phyloP scores from a whole-genome alignment of 2,329 filamentous ascomycete species.

The Didymella keratinophila region DNA sequence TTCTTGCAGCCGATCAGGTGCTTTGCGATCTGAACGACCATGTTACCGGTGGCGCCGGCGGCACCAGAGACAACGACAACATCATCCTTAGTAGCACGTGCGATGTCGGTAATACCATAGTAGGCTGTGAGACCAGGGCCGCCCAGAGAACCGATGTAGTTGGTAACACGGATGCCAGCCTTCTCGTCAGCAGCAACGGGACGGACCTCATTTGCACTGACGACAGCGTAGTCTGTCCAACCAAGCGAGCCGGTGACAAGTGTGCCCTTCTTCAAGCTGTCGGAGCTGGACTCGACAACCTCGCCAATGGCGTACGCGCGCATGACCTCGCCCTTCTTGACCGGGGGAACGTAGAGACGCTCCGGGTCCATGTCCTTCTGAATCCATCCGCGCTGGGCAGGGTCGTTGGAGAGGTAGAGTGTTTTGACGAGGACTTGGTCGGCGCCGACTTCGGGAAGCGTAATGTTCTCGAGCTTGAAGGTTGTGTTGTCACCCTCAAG shows the following conservation, averaged over 20 bases:
- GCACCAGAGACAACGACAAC: constrained; percentile 79
- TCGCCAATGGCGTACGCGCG: constrained; percentile 67
- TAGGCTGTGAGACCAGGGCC: constrained; percentile 73
- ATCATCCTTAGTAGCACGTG: constrained; percentile 70
- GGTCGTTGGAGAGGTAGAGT: constrained; percentile 61
- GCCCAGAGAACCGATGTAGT: constrained; percentile 59
- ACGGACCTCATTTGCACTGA: constrained; percentile 46
- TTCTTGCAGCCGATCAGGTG: constrained; percentile 56
- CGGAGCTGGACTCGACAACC: constrained; percentile 65
- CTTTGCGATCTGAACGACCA: constrained; percentile 68
- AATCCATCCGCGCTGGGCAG: constrained; percentile 62
- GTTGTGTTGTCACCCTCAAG: constrained; percentile 50
- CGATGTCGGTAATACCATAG: constrained; percentile 74
- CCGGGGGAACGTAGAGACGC: constrained; percentile 58
- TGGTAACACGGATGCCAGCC: constrained; percentile 51
- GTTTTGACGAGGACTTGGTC: constrained; percentile 58
- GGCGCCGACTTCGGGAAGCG: constrained; percentile 47
- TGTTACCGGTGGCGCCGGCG: constrained; percentile 77
- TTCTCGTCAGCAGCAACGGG: constrained; percentile 42
- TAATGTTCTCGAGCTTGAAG: constrained; percentile 50
- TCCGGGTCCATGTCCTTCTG: constrained; percentile 50
- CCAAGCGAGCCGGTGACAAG: constrained; percentile 63
- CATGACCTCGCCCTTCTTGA: constrained; percentile 63
- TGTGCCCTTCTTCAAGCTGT: constrained; percentile 63
- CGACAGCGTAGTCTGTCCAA: constrained; percentile 72